Conservation (phyloP, 2,329 filamentous ascomycete genomes). For the Zymoseptoria pseudotritici region DNA sequence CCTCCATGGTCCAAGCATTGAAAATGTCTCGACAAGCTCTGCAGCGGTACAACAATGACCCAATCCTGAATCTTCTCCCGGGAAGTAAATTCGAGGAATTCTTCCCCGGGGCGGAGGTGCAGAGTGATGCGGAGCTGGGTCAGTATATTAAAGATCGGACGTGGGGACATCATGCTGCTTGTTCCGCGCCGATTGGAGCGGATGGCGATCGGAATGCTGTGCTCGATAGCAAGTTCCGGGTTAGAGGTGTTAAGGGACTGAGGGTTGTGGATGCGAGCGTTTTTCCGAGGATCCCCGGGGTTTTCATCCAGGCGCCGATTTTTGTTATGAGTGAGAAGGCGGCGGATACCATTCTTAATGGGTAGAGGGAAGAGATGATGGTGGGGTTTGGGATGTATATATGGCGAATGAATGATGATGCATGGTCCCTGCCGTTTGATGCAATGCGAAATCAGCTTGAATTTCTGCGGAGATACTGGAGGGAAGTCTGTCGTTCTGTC, state of each 20-base stretch:
- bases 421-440: too few species aligned
- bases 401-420: too few species aligned
- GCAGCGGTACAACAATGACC: constrained; percentile 4
- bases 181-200: constrained; percentile 49
- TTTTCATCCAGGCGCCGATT: constrained; percentile 44
- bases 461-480: too few species aligned
- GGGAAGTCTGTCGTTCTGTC: too few species aligned
- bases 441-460: too few species aligned
- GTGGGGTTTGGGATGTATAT: too few species aligned
- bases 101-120: constrained; percentile 38
- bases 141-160: constrained; percentile 44
- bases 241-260: constrained; percentile 48
- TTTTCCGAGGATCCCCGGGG: constrained; percentile 51
- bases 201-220: constrained; percentile 49
- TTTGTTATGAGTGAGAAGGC: constrained; percentile 57
- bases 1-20: constrained; percentile 50
- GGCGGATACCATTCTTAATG: constrained; percentile 45
- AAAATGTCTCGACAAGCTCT: constrained; percentile 38
- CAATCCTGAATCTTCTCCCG: constrained; percentile 34
- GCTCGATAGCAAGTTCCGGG: constrained; percentile 50
- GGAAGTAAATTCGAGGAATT: constrained; percentile 36
- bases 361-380: not conserved
- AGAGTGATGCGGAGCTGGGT: constrained; percentile 38
- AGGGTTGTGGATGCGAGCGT: constrained; percentile 56
- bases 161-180: constrained; percentile 53